Percentiles rank a stretch among this genome's conserved stretches.
Evolutionary conservation across 306 rosid genomes (phyloP).

Genomic region (Rubus idaeus): DNA sequence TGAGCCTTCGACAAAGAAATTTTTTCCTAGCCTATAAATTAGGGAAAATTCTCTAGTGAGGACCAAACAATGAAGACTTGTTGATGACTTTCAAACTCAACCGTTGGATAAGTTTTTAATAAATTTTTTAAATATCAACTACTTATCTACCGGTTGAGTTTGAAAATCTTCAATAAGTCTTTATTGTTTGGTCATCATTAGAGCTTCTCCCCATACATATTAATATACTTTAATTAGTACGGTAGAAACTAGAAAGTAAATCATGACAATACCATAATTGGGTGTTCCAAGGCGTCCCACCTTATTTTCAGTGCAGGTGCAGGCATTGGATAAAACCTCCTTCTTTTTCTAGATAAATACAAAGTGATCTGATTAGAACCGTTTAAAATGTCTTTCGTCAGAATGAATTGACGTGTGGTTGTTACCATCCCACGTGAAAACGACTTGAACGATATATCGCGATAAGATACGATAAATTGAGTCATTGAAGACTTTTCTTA

Average conservation of each 20-base stretch:
- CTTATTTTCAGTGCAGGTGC: not conserved
- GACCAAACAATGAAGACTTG: too few relatives aligned
- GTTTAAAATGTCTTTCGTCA: slow-evolving; percentile 67
- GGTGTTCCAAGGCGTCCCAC: not conserved
- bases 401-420: slow-evolving; percentile 52
- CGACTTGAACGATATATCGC: slow-evolving; percentile 5
- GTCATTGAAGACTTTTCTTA: not conserved
- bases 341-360: slow-evolving; percentile 45
- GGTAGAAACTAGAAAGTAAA: not conserved
- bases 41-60: too few relatives aligned
- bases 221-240: too few relatives aligned
- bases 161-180: too few relatives aligned
- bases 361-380: slow-evolving; percentile 67
- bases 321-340: slow-evolving; percentile 37
- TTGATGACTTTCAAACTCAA: too few relatives aligned
- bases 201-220: too few relatives aligned
- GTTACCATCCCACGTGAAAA: slow-evolving; percentile 42
- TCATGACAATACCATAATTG: not conserved
- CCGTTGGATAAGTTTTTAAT: too few relatives aligned
- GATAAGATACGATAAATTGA: slow-evolving; percentile 24
- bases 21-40: too few relatives aligned
- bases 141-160: too few relatives aligned
- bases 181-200: too few relatives aligned
- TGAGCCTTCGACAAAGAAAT: too few relatives aligned
- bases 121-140: too few relatives aligned